phyloP scores from a whole-genome alignment of 331 rosid species.

The Erythrophleum ivorense region DNA sequence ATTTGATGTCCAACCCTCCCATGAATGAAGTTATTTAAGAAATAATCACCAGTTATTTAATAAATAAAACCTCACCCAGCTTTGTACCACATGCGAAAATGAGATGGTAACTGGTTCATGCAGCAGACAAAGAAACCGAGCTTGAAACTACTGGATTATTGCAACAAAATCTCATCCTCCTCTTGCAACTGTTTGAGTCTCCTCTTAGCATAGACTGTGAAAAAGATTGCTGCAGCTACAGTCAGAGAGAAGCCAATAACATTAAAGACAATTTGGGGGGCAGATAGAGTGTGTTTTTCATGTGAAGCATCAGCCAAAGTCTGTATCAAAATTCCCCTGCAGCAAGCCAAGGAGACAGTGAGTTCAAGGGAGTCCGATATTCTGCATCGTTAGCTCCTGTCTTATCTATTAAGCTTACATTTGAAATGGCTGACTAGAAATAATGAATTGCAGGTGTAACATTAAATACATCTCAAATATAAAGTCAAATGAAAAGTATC shows the following conservation, averaged over 20 bases:
- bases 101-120: conserved; percentile 37
- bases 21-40: conserved; percentile 48
- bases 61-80: conserved; percentile 52
- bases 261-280: conserved; percentile 76
- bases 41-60: conserved; percentile 26
- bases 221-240: conserved; percentile 67
- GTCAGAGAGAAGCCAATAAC: conserved; percentile 69
- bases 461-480: conserved; percentile 5
- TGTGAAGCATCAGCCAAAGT: conserved; percentile 89
- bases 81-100: conserved; percentile 25
- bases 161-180: conserved; percentile 70
- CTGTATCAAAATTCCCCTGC: conserved; percentile 85
- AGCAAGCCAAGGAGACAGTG: conserved; percentile 25
- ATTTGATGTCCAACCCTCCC: conserved; percentile 43
- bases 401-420: conserved; percentile 7
- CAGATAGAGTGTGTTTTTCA: conserved; percentile 67
- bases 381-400: conserved; percentile 19
- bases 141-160: conserved; percentile 43
- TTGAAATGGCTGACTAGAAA: conserved; percentile 19
- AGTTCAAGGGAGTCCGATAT: conserved; percentile 30
- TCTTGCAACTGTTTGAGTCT: conserved; percentile 73
- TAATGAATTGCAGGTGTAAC: conserved; percentile 14
- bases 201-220: conserved; percentile 81
- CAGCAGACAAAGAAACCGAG: conserved; percentile 35
- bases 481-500: background rate